phyloP scores from a whole-genome alignment of 2,329 filamentous ascomycete genomes.

The Podosphaera fusca region DNA sequence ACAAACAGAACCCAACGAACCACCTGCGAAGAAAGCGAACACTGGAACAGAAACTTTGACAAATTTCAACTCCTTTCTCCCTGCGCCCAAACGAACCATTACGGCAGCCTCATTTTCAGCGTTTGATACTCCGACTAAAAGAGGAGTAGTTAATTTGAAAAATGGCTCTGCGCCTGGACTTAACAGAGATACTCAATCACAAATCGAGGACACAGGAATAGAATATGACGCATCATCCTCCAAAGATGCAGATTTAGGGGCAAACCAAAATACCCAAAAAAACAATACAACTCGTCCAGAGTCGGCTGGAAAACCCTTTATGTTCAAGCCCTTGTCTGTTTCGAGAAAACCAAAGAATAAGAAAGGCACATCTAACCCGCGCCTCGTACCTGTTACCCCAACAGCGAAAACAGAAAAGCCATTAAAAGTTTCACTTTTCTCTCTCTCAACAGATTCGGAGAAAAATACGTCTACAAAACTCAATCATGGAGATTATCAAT shows the following conservation, averaged over 20 bases:
- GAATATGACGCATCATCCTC: constrained; percentile 9
- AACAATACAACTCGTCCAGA: constrained; percentile 36
- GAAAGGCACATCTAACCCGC: constrained; percentile 11
- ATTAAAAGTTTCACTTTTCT: constrained; percentile 46
- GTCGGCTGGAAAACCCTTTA: constrained; percentile 54
- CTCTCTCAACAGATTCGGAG: constrained; percentile 25
- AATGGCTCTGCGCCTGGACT: constrained; percentile 71
- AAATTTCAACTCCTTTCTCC: constrained; percentile 69
- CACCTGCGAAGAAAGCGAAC: constrained; percentile 49
- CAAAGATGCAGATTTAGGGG: constrained; percentile 8
- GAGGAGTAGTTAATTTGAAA: constrained; percentile 42
- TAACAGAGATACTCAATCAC: constrained; percentile 28
- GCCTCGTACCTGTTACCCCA: constrained; percentile 6
- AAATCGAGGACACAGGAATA: constrained; percentile 9
- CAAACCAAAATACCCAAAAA: constrained; percentile 17
- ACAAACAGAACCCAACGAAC: constrained; percentile 30
- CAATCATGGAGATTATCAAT: constrained; percentile 22
- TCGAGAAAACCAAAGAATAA: constrained; percentile 51
- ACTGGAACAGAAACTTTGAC: constrained; percentile 42
- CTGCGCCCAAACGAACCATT: constrained; percentile 46
- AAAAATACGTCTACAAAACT: constrained; percentile 3
- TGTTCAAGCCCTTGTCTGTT: constrained; percentile 79
- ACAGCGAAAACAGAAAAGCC: constrained; percentile 10
- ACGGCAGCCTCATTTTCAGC: constrained; percentile 18
- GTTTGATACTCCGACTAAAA: constrained; percentile 9